A percentile compares a stretch with the other conserved stretches of the same genome.
These are phyloP conservation scores for Nannochloropsis granulata DNA, from an alignment of 108 stramenopile genomes.

Conservation along the genomic window DNA sequence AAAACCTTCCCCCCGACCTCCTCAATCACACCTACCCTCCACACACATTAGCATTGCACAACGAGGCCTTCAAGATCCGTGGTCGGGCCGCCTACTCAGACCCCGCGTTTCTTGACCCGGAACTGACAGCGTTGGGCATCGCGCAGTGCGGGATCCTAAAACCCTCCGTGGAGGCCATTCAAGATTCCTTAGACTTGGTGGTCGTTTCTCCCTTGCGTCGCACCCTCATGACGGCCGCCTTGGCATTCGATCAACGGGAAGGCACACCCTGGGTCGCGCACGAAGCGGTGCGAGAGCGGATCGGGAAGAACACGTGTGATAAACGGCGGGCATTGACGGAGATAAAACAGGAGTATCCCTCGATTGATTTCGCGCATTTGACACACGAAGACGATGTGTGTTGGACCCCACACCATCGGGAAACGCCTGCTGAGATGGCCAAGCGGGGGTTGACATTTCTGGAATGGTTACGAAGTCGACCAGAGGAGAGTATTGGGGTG, in stretches of 20 bases:
- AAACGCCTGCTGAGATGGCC: not conserved
- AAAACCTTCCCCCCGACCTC: too few species aligned
- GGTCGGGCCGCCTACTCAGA: not conserved
- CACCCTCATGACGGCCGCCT: not conserved
- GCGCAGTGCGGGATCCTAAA: not conserved
- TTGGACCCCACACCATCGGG: not conserved
- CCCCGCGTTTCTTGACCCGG: not conserved
- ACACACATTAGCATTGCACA: not conserved
- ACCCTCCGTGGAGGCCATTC: not conserved
- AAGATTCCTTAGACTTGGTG: not conserved
- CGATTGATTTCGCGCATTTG: not conserved
- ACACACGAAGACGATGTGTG: not conserved
- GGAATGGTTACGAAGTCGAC: not conserved
- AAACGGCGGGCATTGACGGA: not conserved
- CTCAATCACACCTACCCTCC: too few species aligned
- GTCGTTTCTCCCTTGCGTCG: not conserved
- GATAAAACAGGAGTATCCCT: not conserved
- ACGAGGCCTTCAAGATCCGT: not conserved
- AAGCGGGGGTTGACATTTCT: not conserved
- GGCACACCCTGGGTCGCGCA: not conserved
- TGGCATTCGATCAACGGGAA: not conserved
- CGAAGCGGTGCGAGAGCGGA: not conserved
- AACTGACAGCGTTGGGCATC: not conserved
- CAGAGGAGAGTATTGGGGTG: not conserved
- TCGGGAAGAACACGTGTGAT: not conserved